These are phyloP conservation scores for Aquilaria yunnanensis DNA, from an alignment of 345 rosid species.

Conservation along the genomic window DNA sequence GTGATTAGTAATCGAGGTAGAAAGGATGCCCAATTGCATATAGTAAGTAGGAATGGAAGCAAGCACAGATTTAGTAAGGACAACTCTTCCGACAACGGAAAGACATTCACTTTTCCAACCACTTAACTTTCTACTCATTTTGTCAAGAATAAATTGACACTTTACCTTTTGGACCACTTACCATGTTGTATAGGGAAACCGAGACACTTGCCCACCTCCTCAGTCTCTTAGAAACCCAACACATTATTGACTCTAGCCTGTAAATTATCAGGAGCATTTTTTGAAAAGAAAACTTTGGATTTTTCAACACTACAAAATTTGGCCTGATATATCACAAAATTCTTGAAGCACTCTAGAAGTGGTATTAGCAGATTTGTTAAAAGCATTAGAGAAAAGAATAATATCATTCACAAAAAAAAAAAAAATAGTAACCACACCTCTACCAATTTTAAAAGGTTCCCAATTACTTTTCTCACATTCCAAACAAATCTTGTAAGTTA, in stretches of 20 bases:
- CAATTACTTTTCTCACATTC: neutral
- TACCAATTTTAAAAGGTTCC: neutral
- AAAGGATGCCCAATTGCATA: neutral
- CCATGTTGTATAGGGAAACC: neutral
- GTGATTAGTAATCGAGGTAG: neutral
- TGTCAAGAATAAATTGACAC: neutral
- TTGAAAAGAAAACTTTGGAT: neutral
- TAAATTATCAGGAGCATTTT: neutral
- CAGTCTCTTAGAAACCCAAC: neutral
- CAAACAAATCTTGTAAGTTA: neutral
- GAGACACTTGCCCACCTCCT: neutral
- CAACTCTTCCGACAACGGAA: neutral
- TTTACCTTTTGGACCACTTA: neutral
- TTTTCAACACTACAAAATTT: no score
- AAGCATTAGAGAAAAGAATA: neutral
- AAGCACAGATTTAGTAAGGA: neutral
- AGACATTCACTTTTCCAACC: neutral
- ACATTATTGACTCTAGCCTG: neutral
- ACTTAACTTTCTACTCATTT: neutral
- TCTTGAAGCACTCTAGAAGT: neutral
- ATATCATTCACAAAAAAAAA: neutral
- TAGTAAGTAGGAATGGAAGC: neutral
- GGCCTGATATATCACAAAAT: neutral
- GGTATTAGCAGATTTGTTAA: neutral
- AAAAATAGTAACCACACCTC: neutral